Conservation (phyloP, 805 yeast genomes). For the Vanderwaltozyma polyspora region DNA sequence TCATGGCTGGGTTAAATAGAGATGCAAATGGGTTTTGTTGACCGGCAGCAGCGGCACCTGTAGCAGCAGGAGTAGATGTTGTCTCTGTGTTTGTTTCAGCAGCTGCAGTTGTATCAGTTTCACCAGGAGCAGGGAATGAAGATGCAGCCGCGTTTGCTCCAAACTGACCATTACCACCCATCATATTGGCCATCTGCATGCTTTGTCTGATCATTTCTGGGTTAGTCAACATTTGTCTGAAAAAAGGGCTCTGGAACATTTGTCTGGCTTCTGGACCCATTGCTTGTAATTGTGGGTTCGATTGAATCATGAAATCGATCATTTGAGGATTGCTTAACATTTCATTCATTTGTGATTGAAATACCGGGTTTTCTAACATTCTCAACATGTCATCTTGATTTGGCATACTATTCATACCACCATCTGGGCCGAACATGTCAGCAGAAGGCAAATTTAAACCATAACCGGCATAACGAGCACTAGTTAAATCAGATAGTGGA, state of each 20-base stretch:
- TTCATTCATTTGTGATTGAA: conserved; percentile 72
- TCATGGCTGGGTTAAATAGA: conserved; percentile 23
- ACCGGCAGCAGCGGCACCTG: conserved; percentile 12
- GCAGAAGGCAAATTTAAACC: conserved; percentile 67
- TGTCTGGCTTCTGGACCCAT: conserved; percentile 87
- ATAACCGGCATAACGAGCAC: conserved; percentile 92
- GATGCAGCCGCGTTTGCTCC: conserved; percentile 17
- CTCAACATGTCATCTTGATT: conserved; percentile 62
- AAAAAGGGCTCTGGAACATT: conserved; percentile 71
- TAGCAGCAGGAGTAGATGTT: conserved; percentile 11
- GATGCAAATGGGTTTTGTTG: conserved; percentile 43
- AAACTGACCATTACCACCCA: conserved; percentile 22
- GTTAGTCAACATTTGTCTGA: conserved; percentile 69
- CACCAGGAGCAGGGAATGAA: conserved; percentile 44
- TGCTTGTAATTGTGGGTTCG: conserved; percentile 71
- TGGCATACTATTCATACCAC: conserved; percentile 48
- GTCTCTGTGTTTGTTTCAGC: conserved; percentile 1
- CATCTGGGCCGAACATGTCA: conserved; percentile 87
- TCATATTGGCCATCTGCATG: conserved; percentile 59
- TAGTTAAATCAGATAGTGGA: conserved; percentile 84
- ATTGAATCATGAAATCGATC: conserved; percentile 70
- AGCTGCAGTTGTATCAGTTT: conserved; percentile 9
- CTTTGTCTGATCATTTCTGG: conserved; percentile 78
- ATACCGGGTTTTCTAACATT: conserved; percentile 72
- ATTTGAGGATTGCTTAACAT: conserved; percentile 81